Evolutionary conservation across 495 filamentous ascomycete genomes (phyloP), one percentile per base, ranked within the genome.

Genomic region (Penicillium daleae): DNA sequence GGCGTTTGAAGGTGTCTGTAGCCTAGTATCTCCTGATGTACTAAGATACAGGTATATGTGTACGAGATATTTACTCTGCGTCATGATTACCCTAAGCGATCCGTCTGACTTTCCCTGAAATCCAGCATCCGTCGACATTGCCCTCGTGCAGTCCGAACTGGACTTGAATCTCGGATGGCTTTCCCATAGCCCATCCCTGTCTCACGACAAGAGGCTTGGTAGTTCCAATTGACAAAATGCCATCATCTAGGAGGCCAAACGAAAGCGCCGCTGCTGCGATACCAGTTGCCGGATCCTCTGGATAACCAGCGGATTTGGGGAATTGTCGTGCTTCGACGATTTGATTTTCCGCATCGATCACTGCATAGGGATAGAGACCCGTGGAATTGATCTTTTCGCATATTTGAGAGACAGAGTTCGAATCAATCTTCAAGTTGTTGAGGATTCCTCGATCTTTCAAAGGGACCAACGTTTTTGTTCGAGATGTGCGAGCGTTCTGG

Each of bases 281-380:
- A 6, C 62, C 60, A 21, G 62, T 64, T 12, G 57, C 55, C n/a
- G 55, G 49, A 52, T 69, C 60, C 27, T 69, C 64, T 0, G 21
- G 1, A 52, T 63, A 61, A 17, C 63, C 57, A 26, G 32, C 44
- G 1, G 42, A 49, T 37, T 32, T 52, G 3, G 57, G 57, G 31
- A 66, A 61, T 26, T 69, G 60, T 1, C 57, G 54, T 22, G 63
- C 60, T 35, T 57, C 57, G 17, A 66, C 32, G 33, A 58, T 8
- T 27, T 68, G 62, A 0, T 49, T n/a, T 15, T 21, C 33, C 0
- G 39, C 9, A 13, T 57, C 37, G 4, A 56, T 3, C 1, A 69
- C n/a, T 0, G 51, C 42, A 31, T 64, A 66, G 1, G 56, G 54
- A 27, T 66, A 66, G 6, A 69, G 42, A 2, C 60, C 64, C 26